Conservation (phyloP, 495 filamentous ascomycete species). For the Penicillium manginii region DNA sequence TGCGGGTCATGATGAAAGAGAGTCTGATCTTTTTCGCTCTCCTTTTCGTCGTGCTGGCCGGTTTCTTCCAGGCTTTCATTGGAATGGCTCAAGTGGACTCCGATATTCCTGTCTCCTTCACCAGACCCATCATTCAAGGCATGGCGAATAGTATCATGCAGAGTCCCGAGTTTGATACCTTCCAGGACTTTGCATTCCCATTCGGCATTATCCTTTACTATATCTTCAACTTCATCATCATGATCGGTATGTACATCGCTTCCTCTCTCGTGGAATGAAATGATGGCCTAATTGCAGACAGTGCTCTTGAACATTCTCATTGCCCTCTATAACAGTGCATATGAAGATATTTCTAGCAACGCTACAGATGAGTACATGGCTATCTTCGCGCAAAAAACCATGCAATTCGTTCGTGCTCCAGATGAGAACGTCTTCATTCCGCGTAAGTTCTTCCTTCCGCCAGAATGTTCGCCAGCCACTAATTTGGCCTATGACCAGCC, state of each 20-base stretch:
- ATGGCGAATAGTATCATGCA: constrained; percentile 93
- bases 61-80: constrained; percentile 95
- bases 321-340: constrained; percentile 94
- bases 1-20: constrained; percentile 99
- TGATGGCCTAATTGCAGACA: constrained; percentile 29
- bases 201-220: constrained; percentile 94
- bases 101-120: constrained; percentile 52
- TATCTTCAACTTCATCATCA: constrained; percentile 94
- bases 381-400: constrained; percentile 85
- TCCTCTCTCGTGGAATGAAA: not conserved
- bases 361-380: constrained; percentile 95
- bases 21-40: constrained; percentile 96
- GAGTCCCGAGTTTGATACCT: constrained; percentile 86
- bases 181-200: constrained; percentile 75
- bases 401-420: constrained; percentile 93
- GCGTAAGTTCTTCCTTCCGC: constrained; percentile 46
- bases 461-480: not conserved
- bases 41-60: constrained; percentile 81
- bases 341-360: constrained; percentile 93
- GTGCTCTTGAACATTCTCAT: constrained; percentile 93
- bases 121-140: constrained; percentile 76
- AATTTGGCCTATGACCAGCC: constrained; percentile 37
- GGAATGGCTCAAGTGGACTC: constrained; percentile 85
- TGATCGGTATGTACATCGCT: constrained; percentile 59
- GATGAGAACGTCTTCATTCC: constrained; percentile 98